A percentile compares a stretch with the other conserved stretches of the same genome.
phyloP scores from a whole-genome alignment of 306 rosid genomes.

The Malus fusca region DNA sequence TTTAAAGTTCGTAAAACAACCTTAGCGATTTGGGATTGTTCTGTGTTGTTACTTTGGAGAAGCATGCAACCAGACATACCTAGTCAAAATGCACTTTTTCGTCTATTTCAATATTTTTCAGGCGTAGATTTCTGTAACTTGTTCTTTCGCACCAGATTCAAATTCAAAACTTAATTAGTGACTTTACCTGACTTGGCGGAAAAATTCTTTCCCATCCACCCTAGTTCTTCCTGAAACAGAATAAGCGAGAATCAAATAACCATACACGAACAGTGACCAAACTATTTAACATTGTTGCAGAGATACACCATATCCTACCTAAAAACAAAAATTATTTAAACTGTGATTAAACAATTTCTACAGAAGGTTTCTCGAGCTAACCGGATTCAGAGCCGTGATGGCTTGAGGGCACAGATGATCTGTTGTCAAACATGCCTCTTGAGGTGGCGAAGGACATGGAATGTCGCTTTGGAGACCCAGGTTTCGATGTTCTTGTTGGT shows the following conservation, averaged over 20 bases:
- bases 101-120: neutral
- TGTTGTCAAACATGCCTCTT: constrained; percentile 61
- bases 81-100: neutral
- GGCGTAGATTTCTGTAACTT: neutral
- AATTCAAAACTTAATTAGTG: constrained; percentile 3
- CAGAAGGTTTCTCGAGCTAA: constrained; percentile 20
- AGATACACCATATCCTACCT: neutral
- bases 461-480: constrained; percentile 77
- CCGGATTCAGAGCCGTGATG: constrained; percentile 49
- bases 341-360: neutral
- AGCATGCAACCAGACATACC: neutral
- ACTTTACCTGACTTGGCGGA: constrained; percentile 91
- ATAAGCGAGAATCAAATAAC: neutral
- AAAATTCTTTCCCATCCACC: constrained; percentile 91
- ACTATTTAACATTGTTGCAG: neutral
- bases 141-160: neutral
- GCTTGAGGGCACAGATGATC: constrained; percentile 35
- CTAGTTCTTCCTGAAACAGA: constrained; percentile 61
- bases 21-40: neutral
- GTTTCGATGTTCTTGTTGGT: constrained; percentile 68
- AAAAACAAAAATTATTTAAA: neutral
- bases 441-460: constrained; percentile 61
- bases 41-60: neutral
- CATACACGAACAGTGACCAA: neutral
- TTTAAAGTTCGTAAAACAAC: neutral